Base-by-base conservation (phyloP, 805 yeast genomes). In the Zygotorulaspora florentina region DNA sequence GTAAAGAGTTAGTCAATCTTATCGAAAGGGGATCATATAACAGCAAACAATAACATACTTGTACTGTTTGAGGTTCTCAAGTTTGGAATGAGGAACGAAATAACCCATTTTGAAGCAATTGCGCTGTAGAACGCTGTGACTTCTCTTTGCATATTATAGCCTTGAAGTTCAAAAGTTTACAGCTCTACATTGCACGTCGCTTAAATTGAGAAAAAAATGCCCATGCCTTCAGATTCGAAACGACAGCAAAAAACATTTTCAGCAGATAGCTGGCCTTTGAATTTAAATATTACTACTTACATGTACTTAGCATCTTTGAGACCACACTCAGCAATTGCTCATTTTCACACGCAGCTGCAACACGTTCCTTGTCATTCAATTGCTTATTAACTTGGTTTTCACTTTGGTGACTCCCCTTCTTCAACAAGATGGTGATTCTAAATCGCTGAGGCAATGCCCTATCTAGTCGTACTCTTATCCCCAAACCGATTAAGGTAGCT, bases 331-430 rank as follows among this genome's bases (percentile, higher is more conserved):
- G 69, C 35, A 93, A 71, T 69, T 93, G 99, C 46, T 86, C 96
- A 59, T 93, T 93, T 61, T 93, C 99, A 66, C 98, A 90, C 0
- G 99, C 99, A 23, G 99, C 99, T 27, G 96, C 95, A 0, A 93
- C 97, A 51, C 99, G 73, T 67, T 93, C 99, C 68, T 93, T 93
- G 63, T 93, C 99, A 61, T 93, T 93, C 49, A 93, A 75, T 68
- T 93, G 99, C 62, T 91, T 91, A 67, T 93, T 93, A 17, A 93
- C 98, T 62, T 93, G 99, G 54, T 78, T 79, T 63, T 93, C 99
- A 61, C 96, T 86, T 65, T 93, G 97, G 63, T 93, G 99, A 1
- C 95, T 79, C 1, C 98, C 98, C 56, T 87, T 87, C 59, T 90
- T 89, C 40, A 93, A 77, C 33, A 85, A 68, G 26, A 93, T 85